These are phyloP conservation scores for Saraca asoca DNA, from an alignment of 331 rosid species.

Conservation along the genomic window DNA sequence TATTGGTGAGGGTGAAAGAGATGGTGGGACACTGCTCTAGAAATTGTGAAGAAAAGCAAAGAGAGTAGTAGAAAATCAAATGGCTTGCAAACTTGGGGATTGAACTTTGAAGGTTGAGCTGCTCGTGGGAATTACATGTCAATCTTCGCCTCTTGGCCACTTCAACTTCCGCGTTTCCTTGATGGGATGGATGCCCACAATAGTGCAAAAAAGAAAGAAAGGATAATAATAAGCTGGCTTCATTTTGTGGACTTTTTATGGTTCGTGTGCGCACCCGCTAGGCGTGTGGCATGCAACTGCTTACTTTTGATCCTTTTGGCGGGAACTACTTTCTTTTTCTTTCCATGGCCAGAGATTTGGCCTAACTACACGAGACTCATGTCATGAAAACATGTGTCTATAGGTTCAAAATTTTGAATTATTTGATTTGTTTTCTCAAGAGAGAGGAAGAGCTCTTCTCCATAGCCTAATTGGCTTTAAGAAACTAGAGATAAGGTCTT, in stretches of 20 bases:
- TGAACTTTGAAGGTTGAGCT: conserved; percentile 45
- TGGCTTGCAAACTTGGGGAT: conserved; percentile 23
- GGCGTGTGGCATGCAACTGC: conserved; percentile 45
- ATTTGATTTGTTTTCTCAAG: conserved; percentile 40
- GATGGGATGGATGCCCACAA: conserved; percentile 39
- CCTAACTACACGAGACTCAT: conserved; percentile 57
- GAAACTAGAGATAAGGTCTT: conserved; percentile 55
- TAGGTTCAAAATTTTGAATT: conserved; percentile 35
- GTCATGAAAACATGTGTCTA: conserved; percentile 58
- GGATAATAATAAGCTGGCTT: conserved; percentile 23
- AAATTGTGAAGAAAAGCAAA: conserved; percentile 34
- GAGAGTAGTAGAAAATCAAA: conserved; percentile 13
- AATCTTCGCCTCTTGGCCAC: conserved; percentile 48
- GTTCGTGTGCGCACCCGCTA: conserved; percentile 43
- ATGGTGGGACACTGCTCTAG: conserved; percentile 57
- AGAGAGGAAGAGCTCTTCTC: conserved; percentile 31
- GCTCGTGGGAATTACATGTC: conserved; percentile 42
- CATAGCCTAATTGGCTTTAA: conserved; percentile 49
- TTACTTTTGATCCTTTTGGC: conserved; percentile 53
- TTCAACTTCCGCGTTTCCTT: conserved; percentile 44
- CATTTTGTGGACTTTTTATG: conserved; percentile 46
- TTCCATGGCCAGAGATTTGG: conserved; percentile 45
- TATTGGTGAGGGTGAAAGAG: conserved; percentile 45
- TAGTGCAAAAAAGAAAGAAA: conserved; percentile 11
- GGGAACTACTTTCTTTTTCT: conserved; percentile 42